Conservation (phyloP, 768 basidiomycete genomes). For the Lactarius hatsudake region DNA sequence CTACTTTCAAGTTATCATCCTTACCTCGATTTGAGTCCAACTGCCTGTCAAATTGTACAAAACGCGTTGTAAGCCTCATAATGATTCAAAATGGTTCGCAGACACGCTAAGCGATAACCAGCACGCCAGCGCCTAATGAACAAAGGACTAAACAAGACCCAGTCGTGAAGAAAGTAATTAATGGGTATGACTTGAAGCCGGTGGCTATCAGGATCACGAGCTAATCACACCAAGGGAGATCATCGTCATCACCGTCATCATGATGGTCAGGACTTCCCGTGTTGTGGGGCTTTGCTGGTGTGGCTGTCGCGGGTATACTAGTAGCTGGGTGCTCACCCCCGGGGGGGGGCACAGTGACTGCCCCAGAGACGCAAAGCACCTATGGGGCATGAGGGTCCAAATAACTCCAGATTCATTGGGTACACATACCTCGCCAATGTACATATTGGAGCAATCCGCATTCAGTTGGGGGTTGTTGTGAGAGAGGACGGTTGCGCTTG, state of each 20-base stretch:
- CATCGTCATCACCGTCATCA: background rate
- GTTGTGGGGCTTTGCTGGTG: background rate
- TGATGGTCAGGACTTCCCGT: background rate
- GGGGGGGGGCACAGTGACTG: background rate
- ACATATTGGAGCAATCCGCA: constrained; percentile 58
- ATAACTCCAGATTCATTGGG: background rate
- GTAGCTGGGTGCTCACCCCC: background rate
- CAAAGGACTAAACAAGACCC: background rate
- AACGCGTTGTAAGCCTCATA: background rate
- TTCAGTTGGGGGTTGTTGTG: constrained; percentile 76
- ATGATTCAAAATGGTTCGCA: background rate
- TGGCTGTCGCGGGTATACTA: background rate
- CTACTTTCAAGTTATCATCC: background rate
- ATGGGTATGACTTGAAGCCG: background rate
- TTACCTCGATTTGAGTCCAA: background rate
- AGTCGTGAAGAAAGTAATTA: background rate
- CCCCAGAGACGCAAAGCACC: constrained; percentile 10
- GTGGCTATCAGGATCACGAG: too few relatives aligned
- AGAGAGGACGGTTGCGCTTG: constrained; percentile 52
- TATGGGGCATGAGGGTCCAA: background rate
- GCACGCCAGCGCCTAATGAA: background rate
- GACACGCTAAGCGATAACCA: background rate
- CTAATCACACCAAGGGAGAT: constrained; percentile 17
- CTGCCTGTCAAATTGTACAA: background rate
- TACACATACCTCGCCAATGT: constrained; percentile 65